phyloP scores from a whole-genome alignment of 768 basidiomycete species.

The Symmetrospora coprosmae region DNA sequence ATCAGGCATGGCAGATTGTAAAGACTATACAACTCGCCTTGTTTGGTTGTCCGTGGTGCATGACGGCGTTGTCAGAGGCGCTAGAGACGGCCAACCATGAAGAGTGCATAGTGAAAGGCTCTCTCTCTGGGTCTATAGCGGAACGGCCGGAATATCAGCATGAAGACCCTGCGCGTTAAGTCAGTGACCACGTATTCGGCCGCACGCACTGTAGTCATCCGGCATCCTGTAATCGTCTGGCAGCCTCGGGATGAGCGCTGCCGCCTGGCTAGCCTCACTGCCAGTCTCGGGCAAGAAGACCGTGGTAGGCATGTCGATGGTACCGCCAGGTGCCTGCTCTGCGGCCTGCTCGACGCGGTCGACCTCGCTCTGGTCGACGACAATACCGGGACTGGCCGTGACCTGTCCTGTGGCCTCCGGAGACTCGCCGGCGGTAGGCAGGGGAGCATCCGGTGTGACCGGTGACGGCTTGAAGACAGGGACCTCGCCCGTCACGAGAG shows the following conservation, averaged over 20 bases:
- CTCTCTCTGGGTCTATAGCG: neutral
- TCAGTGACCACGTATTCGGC: too few species aligned
- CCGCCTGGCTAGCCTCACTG: neutral
- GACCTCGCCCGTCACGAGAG: too few species aligned
- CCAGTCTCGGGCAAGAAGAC: neutral
- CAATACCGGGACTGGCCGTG: neutral
- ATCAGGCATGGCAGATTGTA: too few species aligned
- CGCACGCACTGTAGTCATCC: conserved; percentile 1
- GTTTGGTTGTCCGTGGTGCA: neutral
- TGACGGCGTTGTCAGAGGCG: neutral
- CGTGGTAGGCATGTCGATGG: conserved; percentile 12
- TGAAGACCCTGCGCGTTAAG: neutral
- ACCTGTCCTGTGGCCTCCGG: neutral
- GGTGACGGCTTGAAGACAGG: too few species aligned
- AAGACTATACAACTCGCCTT: neutral
- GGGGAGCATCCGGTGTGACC: neutral
- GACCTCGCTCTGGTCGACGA: neutral
- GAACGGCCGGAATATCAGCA: neutral
- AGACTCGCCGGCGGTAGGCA: neutral
- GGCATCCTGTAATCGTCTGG: conserved; percentile 11
- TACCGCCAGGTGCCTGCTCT: conserved; percentile 14
- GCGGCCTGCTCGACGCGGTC: conserved; percentile 1
- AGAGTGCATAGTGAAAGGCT: conserved; percentile 15
- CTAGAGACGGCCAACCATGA: conserved; percentile 14
- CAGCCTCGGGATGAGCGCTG: conserved; percentile 7